Conservation (phyloP, 2,329 filamentous ascomycete genomes). For the Phialophora tarda region DNA sequence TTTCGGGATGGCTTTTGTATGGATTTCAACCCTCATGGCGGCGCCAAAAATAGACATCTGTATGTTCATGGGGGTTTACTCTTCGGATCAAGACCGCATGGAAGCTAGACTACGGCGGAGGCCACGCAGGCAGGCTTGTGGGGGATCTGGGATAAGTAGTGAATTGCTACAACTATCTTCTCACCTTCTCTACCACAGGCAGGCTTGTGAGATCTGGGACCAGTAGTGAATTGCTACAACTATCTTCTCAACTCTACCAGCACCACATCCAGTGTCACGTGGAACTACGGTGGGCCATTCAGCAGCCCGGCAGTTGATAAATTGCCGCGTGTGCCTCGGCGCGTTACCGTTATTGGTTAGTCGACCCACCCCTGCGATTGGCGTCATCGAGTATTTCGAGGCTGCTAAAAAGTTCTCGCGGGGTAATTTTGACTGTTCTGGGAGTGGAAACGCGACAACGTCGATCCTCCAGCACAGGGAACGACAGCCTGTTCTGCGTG, state of each 20-base stretch:
- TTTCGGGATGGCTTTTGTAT: conserved; percentile 1
- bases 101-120: background rate
- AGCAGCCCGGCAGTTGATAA: conserved; percentile 11
- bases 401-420: conserved; percentile 21
- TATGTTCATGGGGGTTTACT: conserved; percentile 2
- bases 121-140: background rate
- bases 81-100: background rate
- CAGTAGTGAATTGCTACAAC: background rate
- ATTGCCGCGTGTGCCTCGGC: background rate
- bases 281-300: background rate
- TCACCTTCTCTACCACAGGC: background rate
- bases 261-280: background rate
- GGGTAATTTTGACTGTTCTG: conserved; percentile 19
- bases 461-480: background rate
- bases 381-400: background rate
- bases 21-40: background rate
- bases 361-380: background rate
- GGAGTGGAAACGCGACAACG: conserved; percentile 3
- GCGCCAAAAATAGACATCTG: conserved; percentile 4
- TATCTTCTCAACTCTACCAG: background rate
- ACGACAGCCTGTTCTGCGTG: background rate
- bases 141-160: background rate
- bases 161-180: conserved; percentile 1
- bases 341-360: background rate
- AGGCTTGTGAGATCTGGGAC: background rate